Evolutionary conservation across 1,284 basidiomycete genomes (phyloP).

Genomic region (Pseudozyma flocculosa): DNA sequence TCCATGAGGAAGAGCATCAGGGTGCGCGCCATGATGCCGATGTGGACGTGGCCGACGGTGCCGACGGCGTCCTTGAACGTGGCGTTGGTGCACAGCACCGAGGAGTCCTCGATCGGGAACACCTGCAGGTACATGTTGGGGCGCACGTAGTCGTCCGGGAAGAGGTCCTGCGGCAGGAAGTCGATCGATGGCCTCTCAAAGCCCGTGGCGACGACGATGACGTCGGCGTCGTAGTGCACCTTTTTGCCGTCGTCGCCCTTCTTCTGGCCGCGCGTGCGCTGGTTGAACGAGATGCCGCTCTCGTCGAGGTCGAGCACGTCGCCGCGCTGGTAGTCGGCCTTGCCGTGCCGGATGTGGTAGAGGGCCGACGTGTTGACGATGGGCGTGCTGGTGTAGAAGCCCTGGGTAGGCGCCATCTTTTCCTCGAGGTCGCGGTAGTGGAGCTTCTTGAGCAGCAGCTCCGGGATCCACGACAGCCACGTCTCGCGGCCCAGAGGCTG

Average conservation of each 20-base stretch:
- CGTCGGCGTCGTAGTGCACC: constrained; percentile 62
- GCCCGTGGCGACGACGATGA: constrained; percentile 68
- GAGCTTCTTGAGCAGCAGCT: constrained; percentile 62
- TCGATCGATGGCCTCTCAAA: constrained; percentile 66
- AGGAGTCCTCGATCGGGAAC: constrained; percentile 66
- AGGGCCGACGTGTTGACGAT: constrained; percentile 68
- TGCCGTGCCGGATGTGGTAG: constrained; percentile 62
- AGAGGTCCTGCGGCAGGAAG: constrained; percentile 66
- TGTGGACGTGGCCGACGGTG: constrained; percentile 46
- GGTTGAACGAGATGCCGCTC: constrained; percentile 60
- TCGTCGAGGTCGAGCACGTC: constrained; percentile 63
- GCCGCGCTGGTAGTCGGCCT: constrained; percentile 65
- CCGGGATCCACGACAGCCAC: constrained; percentile 60
- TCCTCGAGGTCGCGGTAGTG: constrained; percentile 65
- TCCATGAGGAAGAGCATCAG: constrained; percentile 67
- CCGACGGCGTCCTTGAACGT: constrained; percentile 62
- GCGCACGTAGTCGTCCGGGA: constrained; percentile 64
- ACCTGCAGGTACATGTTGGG: constrained; percentile 69
- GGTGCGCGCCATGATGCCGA: constrained; percentile 64
- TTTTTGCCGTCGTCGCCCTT: constrained; percentile 57
- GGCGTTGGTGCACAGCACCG: constrained; percentile 66
- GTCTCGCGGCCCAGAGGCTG: constrained; percentile 65
- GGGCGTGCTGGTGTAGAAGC: constrained; percentile 54
- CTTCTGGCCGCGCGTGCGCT: constrained; percentile 54
- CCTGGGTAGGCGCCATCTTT: constrained; percentile 53